Base-by-base conservation (phyloP, 805 yeast species). In the Metschnikowia borealis region DNA sequence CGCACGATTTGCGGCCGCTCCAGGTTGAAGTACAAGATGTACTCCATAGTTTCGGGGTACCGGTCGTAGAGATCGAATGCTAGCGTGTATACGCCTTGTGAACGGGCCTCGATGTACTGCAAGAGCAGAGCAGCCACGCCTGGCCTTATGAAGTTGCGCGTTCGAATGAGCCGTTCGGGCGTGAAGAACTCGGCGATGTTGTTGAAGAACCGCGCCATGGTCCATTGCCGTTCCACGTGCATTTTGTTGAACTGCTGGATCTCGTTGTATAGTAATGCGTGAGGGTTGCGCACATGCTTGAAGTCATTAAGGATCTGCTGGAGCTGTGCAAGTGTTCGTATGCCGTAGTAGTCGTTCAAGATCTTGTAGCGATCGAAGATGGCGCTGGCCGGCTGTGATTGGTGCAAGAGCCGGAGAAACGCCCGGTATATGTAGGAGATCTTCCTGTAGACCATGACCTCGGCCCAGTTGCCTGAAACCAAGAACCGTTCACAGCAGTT, bases 31-130 rank as follows among this genome's bases (percentile, higher is more conserved):
- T 55, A 56, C 32, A 64, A 46, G 40, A 70, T 55, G 42, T 55
- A 67, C 52, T 67, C 72, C 36, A 71, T 58, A 5, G 72, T 62
- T 29, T 60, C 62, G 7, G 75, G 75, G 48, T 54, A 71, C 38
- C 63, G 54, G 45, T 70, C 71, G 64, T 66, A 65, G 44, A 70
- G 54, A 23, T 51, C 47, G 46, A 63, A 70, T 15, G 69, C 67
- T 26, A 55, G 47, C 5, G 43, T 20, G 7, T 36, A 49, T 44
- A 62, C 59, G 6, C 54, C 57, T 13, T 54, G 50, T 33, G 62
- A 59, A 38, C 56, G 53, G 18, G 49, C 17, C 41, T 56, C 54
- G 14, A 69, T 51, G 5, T 53, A 48, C 26, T 20, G 20, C 54
- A 60, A 59, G 29, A 69, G 33, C 14, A 33, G 44, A 17, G 54